phyloP scores from a whole-genome alignment of 768 basidiomycete species.

The Leucogyrophana mollusca region DNA sequence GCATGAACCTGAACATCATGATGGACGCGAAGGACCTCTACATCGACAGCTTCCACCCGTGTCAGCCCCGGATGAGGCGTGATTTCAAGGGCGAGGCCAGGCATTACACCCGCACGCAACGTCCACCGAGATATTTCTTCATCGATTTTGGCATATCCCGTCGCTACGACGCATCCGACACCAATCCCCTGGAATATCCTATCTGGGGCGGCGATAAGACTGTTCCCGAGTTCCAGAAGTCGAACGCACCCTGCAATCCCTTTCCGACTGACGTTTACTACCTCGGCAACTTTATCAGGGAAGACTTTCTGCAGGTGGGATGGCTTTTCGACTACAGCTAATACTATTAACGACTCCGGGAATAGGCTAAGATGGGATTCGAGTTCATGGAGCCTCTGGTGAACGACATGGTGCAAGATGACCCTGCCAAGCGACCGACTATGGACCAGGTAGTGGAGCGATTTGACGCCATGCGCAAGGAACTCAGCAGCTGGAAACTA shows the following conservation, averaged over 20 bases:
- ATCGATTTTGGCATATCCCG: constrained; percentile 25
- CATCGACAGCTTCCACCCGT: constrained; percentile 5
- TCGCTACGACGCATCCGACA: constrained; percentile 12
- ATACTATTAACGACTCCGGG: no score
- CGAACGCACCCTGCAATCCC: constrained; percentile 11
- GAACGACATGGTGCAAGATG: constrained; percentile 36
- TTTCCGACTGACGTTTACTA: constrained; percentile 21
- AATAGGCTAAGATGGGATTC: constrained; percentile 17
- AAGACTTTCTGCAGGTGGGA: constrained; percentile 8
- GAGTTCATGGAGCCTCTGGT: no score
- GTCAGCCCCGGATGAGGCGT: not conserved
- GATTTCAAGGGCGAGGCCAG: constrained; percentile 6
- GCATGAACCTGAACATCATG: constrained; percentile 13
- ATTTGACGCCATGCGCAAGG: constrained; percentile 25
- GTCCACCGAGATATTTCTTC: constrained; percentile 19
- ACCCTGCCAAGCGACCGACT: constrained; percentile 33
- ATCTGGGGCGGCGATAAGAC: constrained; percentile 10
- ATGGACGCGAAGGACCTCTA: constrained; percentile 14
- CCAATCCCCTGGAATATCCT: constrained; percentile 14
- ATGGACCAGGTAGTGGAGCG: constrained; percentile 35
- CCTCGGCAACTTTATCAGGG: constrained; percentile 14
- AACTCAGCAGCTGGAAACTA: constrained; percentile 3
- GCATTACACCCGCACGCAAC: constrained; percentile 13
- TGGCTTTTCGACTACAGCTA: no score
- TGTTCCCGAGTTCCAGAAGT: constrained; percentile 14